A percentile compares a stretch with the other conserved stretches of the same genome.
These are phyloP conservation scores for Kockovaella imperatae DNA, from an alignment of 768 basidiomycete genomes.

Conservation along the genomic window DNA sequence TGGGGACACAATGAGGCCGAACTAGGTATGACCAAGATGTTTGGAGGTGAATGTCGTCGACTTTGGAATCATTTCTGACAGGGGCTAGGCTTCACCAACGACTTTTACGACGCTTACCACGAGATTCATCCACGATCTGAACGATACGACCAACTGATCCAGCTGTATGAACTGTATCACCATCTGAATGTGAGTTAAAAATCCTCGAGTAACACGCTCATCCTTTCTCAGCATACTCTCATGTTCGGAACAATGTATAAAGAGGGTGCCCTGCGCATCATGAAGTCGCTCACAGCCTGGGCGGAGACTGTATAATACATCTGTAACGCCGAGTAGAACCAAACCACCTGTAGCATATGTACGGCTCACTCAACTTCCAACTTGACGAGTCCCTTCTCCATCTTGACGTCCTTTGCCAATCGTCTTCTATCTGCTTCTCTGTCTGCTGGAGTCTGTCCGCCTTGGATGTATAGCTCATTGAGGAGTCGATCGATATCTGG, in stretches of 20 bases:
- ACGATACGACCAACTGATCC: conserved; percentile 29
- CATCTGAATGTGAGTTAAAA: conserved; percentile 34
- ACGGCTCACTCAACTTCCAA: conserved; percentile 24
- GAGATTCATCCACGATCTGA: conserved; percentile 25
- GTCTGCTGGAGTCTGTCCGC: conserved; percentile 39
- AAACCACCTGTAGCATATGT: neutral
- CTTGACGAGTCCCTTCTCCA: conserved; percentile 21
- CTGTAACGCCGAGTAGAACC: neutral
- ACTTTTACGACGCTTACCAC: conserved; percentile 43
- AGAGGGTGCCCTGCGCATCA: conserved; percentile 26
- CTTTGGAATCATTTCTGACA: neutral
- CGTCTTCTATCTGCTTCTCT: conserved; percentile 14
- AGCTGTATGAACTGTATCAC: conserved; percentile 41
- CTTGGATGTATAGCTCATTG: conserved; percentile 53
- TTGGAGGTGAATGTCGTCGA: conserved; percentile 30
- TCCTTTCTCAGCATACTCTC: conserved; percentile 26
- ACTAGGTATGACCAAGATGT: conserved; percentile 43
- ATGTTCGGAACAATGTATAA: conserved; percentile 40
- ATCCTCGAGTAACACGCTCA: neutral
- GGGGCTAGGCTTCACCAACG: conserved; percentile 28
- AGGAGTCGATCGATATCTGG: conserved; percentile 74
- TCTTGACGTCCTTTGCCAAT: conserved; percentile 9
- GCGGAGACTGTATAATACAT: conserved; percentile 13
- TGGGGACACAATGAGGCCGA: conserved; percentile 39
- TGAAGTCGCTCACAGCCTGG: conserved; percentile 24